Conservation (phyloP, 495 filamentous ascomycete species). For the Cercophora sp. region DNA sequence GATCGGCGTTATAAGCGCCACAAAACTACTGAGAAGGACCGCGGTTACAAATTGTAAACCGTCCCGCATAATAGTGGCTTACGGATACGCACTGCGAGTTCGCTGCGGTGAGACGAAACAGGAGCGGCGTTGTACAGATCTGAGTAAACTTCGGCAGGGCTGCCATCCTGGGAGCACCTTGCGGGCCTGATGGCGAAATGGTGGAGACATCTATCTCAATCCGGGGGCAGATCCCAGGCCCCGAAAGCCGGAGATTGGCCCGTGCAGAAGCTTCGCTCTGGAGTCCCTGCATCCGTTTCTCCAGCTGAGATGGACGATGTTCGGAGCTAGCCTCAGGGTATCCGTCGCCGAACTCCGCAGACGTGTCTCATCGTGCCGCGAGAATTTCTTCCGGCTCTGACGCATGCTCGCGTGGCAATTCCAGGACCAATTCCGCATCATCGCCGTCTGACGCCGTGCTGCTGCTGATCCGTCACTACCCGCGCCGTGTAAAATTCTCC, state of each 20-base stretch:
- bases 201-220: no score
- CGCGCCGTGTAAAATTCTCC: background rate
- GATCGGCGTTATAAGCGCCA: background rate
- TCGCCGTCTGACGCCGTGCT: no score
- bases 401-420: background rate
- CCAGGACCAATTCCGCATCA: no score
- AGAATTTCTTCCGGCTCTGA: background rate
- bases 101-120: background rate
- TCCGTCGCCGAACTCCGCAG: background rate
- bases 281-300: background rate
- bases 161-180: background rate
- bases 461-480: background rate
- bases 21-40: no score
- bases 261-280: slow-evolving; percentile 17
- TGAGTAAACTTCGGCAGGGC: background rate
- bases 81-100: no score
- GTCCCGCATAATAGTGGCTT: background rate
- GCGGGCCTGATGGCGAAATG: no score
- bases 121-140: background rate
- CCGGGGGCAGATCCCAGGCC: slow-evolving; percentile 8
- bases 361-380: background rate
- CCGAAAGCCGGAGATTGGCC: slow-evolving; percentile 15
- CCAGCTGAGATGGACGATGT: background rate
- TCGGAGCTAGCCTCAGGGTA: slow-evolving; percentile 3
- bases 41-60: no score